Percentiles rank a stretch among this genome's conserved stretches.
Evolutionary conservation across 2,329 filamentous ascomycete species (phyloP).

Genomic region (Thermothelomyces thermophilus): DNA sequence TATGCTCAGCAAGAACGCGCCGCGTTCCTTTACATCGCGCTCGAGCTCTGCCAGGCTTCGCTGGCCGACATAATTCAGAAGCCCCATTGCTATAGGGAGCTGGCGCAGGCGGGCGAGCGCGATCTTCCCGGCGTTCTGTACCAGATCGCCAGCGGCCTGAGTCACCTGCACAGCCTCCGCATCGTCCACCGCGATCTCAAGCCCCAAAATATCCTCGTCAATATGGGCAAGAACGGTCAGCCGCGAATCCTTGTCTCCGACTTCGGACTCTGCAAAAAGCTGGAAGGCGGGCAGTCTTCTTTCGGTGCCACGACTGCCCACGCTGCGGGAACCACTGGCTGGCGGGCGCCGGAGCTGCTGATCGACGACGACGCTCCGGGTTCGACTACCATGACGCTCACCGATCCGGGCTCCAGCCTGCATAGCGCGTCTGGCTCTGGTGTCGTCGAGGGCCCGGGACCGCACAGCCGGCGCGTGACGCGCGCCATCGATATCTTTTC

Average conservation of each 20-base stretch:
- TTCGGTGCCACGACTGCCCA: slow-evolving; percentile 92
- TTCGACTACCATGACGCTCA: slow-evolving; percentile 34
- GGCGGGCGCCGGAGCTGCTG: slow-evolving; percentile 91
- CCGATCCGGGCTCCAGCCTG: slow-evolving; percentile 50
- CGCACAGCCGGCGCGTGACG: slow-evolving; percentile 74
- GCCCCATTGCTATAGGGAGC: slow-evolving; percentile 56
- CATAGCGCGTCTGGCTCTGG: slow-evolving; percentile 36
- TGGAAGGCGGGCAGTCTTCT: slow-evolving; percentile 90
- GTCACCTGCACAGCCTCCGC: slow-evolving; percentile 81
- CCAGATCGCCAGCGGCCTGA: slow-evolving; percentile 83
- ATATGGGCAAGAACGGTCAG: slow-evolving; percentile 60
- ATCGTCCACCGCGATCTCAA: slow-evolving; percentile 98
- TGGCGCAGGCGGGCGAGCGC: slow-evolving; percentile 65
- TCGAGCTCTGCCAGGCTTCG: slow-evolving; percentile 90
- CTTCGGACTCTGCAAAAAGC: slow-evolving; percentile 94
- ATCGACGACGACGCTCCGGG: slow-evolving; percentile 65
- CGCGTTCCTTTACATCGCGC: slow-evolving; percentile 90
- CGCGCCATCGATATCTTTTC: slow-evolving; percentile 97
- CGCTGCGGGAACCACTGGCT: slow-evolving; percentile 87
- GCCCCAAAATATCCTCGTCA: slow-evolving; percentile 92
- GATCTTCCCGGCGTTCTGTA: slow-evolving; percentile 76
- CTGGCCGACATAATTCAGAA: slow-evolving; percentile 85
- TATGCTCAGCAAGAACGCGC: slow-evolving; percentile 84
- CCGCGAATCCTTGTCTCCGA: slow-evolving; percentile 93
- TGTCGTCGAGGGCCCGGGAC: slow-evolving; percentile 35